Base-by-base conservation (phyloP, 164 flowering plant genomes). In the Dillenia turbinata region DNA sequence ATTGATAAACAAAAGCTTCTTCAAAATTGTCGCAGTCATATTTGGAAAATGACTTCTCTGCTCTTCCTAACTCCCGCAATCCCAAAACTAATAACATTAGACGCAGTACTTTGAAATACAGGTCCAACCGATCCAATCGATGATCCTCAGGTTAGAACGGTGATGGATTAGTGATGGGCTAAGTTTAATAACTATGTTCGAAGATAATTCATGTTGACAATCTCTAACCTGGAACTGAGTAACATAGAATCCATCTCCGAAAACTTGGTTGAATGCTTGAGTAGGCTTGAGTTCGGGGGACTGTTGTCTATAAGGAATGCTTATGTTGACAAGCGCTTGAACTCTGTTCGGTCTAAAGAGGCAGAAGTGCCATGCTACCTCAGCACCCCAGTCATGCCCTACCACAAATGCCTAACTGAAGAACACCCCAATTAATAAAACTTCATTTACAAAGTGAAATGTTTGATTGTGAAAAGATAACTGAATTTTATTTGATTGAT, bases 301-400 rank as follows among this genome's bases (percentile, higher is more conserved):
- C 17, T 74, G 62, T 12, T 70, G 73, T 12, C 45, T 4, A 54
- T 62, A 78, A 1, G 85, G 83, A 54, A 75, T 77, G 54, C 61
- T 15, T 17, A 83, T 47, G 44, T 49, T 46, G 10, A 85, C 79
- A 15, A 83, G 53, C 5, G 74, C 87, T 69, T 57, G 73, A 40
- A 85, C 80, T 63, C 80, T 68, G 16, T 78, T 85, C 8, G 86
- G 88, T 69, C 88, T 63, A 40, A 78, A 70, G 54, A 85, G 70
- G 70, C 78, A 33, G 12, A 83, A 71, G 46, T 72, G 49, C 90
- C 90, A 80, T 0, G 77, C 83, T 0, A 54, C 68, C 0, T 53
- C 24, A 0, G 88, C 86, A 40, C 86, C 88, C 84, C 78, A 78
- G 62, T 85, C 88, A 62, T 62, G 64, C 12, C 88, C 90, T 49